Evolutionary conservation across 306 rosid genomes (phyloP).

Genomic region (Hippophae tibetana): DNA sequence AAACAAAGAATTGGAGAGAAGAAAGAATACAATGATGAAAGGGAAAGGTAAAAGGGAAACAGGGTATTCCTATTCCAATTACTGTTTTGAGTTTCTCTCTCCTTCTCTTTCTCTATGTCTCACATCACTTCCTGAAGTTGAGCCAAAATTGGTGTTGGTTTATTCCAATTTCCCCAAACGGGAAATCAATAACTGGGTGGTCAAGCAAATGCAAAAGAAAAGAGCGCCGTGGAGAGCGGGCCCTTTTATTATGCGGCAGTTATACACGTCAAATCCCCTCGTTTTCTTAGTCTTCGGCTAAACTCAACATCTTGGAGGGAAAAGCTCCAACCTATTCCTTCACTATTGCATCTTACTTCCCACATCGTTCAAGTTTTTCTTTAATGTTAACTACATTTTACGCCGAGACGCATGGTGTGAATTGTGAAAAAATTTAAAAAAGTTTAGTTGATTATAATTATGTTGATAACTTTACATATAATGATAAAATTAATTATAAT

Average conservation of each 20-base stretch:
- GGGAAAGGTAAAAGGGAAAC: background rate
- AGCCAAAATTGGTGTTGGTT: conserved; percentile 29
- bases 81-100: background rate
- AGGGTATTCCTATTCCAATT: background rate
- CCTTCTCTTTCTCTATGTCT: conserved; percentile 18
- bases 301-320: conserved; percentile 43
- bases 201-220: conserved; percentile 17
- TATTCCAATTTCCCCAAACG: conserved; percentile 11
- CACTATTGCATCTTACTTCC: background rate
- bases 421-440: no score
- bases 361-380: no score
- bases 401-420: no score
- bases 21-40: background rate
- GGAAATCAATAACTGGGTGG: conserved; percentile 20
- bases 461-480: no score
- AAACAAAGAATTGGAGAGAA: background rate
- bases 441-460: no score
- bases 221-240: conserved; percentile 38
- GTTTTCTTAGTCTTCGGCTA: conserved; percentile 21
- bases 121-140: conserved; percentile 22
- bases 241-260: conserved; percentile 36
- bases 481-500: no score
- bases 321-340: conserved; percentile 21
- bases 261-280: conserved; percentile 31
- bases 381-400: no score